Evolutionary conservation across 169 alveolate species (phyloP).

Genomic region (Fabrea salina): DNA sequence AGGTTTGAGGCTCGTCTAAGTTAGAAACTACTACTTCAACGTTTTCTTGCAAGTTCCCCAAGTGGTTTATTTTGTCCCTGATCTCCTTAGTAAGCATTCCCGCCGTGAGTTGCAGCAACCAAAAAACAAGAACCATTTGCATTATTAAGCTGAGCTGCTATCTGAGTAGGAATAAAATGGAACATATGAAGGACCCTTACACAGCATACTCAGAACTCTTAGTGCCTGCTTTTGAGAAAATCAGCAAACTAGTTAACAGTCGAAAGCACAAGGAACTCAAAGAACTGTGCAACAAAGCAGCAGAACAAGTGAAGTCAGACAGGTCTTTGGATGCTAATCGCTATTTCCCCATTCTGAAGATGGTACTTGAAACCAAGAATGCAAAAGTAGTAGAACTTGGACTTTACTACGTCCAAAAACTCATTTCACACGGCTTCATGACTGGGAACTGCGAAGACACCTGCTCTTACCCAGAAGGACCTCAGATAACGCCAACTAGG

Average conservation of each 20-base stretch:
- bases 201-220: slow-evolving; percentile 16
- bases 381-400: slow-evolving; percentile 20
- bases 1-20: no score
- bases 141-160: no score
- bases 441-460: slow-evolving; percentile 29
- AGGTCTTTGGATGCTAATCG: slow-evolving; percentile 8
- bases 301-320: neutral
- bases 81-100: no score
- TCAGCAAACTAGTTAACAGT: neutral
- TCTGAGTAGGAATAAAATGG: no score
- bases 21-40: no score
- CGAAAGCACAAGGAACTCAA: slow-evolving; percentile 12
- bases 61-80: no score
- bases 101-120: no score
- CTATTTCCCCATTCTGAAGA: slow-evolving; percentile 27
- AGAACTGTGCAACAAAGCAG: neutral
- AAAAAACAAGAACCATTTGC: no score
- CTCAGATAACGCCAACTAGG: neutral
- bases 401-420: slow-evolving; percentile 21
- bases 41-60: no score
- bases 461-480: neutral
- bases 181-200: slow-evolving; percentile 16
- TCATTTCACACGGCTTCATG: slow-evolving; percentile 26
- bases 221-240: slow-evolving; percentile 12
- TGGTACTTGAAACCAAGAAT: neutral